These are phyloP conservation scores for Neodidymelliopsis sp. DNA, from an alignment of 2,329 filamentous ascomycete species.

Conservation along the genomic window DNA sequence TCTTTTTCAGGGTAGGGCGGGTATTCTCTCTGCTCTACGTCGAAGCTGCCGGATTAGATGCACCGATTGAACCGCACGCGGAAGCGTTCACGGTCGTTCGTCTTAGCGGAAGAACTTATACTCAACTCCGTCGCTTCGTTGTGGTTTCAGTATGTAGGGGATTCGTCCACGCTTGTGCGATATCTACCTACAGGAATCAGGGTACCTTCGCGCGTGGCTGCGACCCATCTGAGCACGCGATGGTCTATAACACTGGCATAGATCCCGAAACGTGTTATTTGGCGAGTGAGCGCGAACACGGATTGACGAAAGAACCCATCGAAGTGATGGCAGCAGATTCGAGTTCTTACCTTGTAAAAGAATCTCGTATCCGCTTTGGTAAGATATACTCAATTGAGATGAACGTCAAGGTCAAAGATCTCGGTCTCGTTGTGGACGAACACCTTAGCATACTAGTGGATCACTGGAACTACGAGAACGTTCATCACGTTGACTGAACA, in stretches of 20 bases:
- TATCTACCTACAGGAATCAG: conserved; percentile 50
- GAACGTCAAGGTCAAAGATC: too few species aligned
- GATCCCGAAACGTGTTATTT: conserved; percentile 15
- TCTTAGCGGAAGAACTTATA: conserved; percentile 22
- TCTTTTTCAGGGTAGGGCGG: conserved; percentile 29
- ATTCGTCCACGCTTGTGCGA: conserved; percentile 41
- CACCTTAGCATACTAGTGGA: too few species aligned
- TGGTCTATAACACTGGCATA: conserved; percentile 39
- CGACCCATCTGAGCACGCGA: conserved; percentile 46
- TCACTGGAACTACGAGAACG: too few species aligned
- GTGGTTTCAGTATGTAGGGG: conserved; percentile 23
- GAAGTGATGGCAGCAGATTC: conserved; percentile 35
- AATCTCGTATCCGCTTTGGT: too few species aligned
- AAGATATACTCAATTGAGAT: too few species aligned
- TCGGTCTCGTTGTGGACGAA: too few species aligned
- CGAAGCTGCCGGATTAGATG: conserved; percentile 21
- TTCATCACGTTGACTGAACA: too few species aligned
- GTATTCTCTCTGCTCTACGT: conserved; percentile 34
- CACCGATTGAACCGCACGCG: background rate
- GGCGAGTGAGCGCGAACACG: conserved; percentile 39
- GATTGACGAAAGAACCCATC: conserved; percentile 49
- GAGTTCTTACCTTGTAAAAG: background rate
- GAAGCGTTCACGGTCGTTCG: conserved; percentile 21
- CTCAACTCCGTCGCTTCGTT: conserved; percentile 40
- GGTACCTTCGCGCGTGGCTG: conserved; percentile 50